phyloP scores from a whole-genome alignment of 768 basidiomycete genomes.

The Calocybe cyanea region DNA sequence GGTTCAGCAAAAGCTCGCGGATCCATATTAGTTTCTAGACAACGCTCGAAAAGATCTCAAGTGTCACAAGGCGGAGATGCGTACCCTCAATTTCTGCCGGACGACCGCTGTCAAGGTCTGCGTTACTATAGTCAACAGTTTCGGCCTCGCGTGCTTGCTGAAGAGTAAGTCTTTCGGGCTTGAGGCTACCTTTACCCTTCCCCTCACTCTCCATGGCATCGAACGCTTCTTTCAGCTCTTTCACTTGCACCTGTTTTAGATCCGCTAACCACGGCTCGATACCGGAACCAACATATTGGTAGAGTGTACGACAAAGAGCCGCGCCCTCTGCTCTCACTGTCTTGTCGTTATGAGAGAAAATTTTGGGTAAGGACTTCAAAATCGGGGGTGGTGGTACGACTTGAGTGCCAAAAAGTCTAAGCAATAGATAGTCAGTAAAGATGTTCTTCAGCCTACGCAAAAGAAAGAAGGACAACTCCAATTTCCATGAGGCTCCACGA shows the following conservation, averaged over 20 bases:
- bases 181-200: conserved; percentile 78
- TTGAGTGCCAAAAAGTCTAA: conserved; percentile 76
- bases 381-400: conserved; percentile 71
- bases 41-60: conserved; percentile 11
- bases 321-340: conserved; percentile 91
- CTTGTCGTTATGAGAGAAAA: conserved; percentile 94
- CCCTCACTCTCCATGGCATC: conserved; percentile 80
- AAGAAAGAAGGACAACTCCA: not conserved
- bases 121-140: conserved; percentile 29
- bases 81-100: conserved; percentile 44
- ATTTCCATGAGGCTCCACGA: too few species aligned
- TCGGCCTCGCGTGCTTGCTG: conserved; percentile 72
- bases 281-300: conserved; percentile 81
- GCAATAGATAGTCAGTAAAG: conserved; percentile 3
- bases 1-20: conserved; percentile 78
- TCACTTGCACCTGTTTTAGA: conserved; percentile 94
- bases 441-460: not conserved
- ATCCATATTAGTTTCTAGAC: conserved; percentile 57
- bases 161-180: conserved; percentile 76
- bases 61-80: conserved; percentile 12
- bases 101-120: conserved; percentile 30
- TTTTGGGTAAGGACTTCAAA: conserved; percentile 86
- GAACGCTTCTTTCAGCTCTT: conserved; percentile 91
- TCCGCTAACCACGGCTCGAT: conserved; percentile 85
- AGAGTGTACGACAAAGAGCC: conserved; percentile 67